Evolutionary conservation across 768 basidiomycete species (phyloP), one percentile per base, ranked within the genome.

Genomic region (Suillus cothurnatus): DNA sequence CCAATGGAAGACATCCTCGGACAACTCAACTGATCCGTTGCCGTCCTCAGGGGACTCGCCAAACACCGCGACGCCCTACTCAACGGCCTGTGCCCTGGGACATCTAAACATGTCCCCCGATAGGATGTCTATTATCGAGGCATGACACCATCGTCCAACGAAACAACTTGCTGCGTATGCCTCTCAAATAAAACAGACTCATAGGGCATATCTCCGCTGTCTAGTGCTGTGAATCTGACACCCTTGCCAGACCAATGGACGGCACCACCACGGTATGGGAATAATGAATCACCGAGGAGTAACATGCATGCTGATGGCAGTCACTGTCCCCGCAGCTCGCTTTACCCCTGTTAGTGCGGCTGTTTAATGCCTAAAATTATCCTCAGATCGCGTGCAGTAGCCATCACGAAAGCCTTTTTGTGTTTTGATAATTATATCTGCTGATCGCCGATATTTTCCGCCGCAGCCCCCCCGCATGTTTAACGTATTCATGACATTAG

Each of bases 321-420:
- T 64, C 21, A 71, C 68, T 11, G 71, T 59, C 28, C 47, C 31
- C 45, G 47, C 61, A 53, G 41, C 15, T 31, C 39, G 28, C n/a
- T 26, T 14, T 53, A 38, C n/a, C 47, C 32, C 31, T 43, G 9
- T 55, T 21, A 23, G 21, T 55, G 38, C 15, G 6, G 12, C 19
- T 21, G 31, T 32, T 34, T 12, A 32, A 55, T 55, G 11, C 52
- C 32, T 4, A 12, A 21, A 55, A 32, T 31, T 12, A 32, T 32
- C 31, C 4, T 31, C 9, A 15, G 19, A 8, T 53, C 50, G 7
- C 3, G 7, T 28, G 50, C 26, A 50, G 26, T 26, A 26, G 14
- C 17, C n/a, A 49, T 49, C 45, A 14, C n/a, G 8, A 21, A 21
- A 21, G 19, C 21, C 43, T 7, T 50, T 50, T 50, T 14, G 49